These are phyloP conservation scores for Viola pubescens DNA, from an alignment of 441 rosid genomes.

Conservation along the genomic window DNA sequence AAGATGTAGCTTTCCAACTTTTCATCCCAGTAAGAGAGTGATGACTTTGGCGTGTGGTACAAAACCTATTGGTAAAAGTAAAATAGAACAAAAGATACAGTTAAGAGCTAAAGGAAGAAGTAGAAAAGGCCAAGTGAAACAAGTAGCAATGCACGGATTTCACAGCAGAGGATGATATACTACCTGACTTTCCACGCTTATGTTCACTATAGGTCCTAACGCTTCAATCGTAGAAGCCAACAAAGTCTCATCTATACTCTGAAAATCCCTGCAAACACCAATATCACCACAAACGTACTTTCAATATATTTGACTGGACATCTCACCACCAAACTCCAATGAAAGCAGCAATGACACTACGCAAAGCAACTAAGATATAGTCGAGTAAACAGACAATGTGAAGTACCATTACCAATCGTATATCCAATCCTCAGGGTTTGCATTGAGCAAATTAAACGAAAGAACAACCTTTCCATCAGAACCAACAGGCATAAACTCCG, in stretches of 20 bases:
- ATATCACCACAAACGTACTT: not conserved
- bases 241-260: slow-evolving; percentile 50
- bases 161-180: slow-evolving; percentile 3
- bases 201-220: slow-evolving; percentile 65
- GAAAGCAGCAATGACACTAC: not conserved
- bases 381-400: not conserved
- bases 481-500: slow-evolving; percentile 92
- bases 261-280: slow-evolving; percentile 61
- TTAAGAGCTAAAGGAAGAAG: slow-evolving; percentile 8
- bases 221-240: slow-evolving; percentile 64
- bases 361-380: not conserved
- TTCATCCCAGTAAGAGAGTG: slow-evolving; percentile 80
- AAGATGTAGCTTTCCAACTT: slow-evolving; percentile 56
- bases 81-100: not conserved
- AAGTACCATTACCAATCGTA: slow-evolving; percentile 59
- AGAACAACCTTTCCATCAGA: slow-evolving; percentile 87
- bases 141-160: not conserved
- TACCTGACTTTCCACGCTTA: slow-evolving; percentile 94
- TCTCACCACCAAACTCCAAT: not conserved
- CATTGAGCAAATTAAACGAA: slow-evolving; percentile 82
- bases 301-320: not conserved
- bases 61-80: slow-evolving; percentile 47
- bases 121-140: slow-evolving; percentile 1
- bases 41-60: slow-evolving; percentile 84
- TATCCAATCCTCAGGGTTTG: slow-evolving; percentile 75